A percentile compares a stretch with the other conserved stretches of the same genome.
Evolutionary conservation across 805 yeast species (phyloP).

Genomic region (Lachancea lanzarotensis): DNA sequence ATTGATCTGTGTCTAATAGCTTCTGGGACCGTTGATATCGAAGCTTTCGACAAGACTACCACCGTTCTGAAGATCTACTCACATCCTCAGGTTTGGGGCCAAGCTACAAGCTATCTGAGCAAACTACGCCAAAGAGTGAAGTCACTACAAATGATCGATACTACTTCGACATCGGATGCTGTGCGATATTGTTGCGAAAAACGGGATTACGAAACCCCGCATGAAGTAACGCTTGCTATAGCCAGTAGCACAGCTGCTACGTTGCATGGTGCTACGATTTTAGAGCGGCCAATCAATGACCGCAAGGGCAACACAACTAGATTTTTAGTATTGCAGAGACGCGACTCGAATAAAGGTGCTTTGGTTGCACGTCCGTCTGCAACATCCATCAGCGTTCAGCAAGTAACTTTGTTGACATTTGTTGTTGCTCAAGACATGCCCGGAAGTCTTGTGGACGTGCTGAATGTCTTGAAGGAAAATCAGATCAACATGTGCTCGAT

Average conservation of each 20-base stretch:
- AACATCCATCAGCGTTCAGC: conserved; percentile 1
- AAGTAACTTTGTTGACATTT: conserved; percentile 55
- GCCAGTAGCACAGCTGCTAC: conserved; percentile 64
- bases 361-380: conserved; percentile 10
- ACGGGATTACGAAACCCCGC: conserved; percentile 23
- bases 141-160: conserved; percentile 49
- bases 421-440: conserved; percentile 58
- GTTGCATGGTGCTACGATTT: conserved; percentile 50
- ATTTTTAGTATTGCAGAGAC: conserved; percentile 59
- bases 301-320: conserved; percentile 73
- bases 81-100: conserved; percentile 99
- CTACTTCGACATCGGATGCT: conserved; percentile 78
- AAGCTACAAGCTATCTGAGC: conserved; percentile 55
- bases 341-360: conserved; percentile 11
- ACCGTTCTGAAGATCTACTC: conserved; percentile 66
- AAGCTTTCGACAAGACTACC: conserved; percentile 32
- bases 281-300: conserved; percentile 60
- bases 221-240: conserved; percentile 55
- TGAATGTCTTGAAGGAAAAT: conserved; percentile 49
- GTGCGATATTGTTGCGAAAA: conserved; percentile 53
- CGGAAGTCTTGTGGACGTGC: conserved; percentile 66
- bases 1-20: conserved; percentile 68
- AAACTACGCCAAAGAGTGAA: conserved; percentile 29
- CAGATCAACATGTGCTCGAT: conserved; percentile 63
- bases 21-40: conserved; percentile 36